Evolutionary conservation across 1,139 yeast species (phyloP).

Genomic region (Suhomyces chickasaworum): DNA sequence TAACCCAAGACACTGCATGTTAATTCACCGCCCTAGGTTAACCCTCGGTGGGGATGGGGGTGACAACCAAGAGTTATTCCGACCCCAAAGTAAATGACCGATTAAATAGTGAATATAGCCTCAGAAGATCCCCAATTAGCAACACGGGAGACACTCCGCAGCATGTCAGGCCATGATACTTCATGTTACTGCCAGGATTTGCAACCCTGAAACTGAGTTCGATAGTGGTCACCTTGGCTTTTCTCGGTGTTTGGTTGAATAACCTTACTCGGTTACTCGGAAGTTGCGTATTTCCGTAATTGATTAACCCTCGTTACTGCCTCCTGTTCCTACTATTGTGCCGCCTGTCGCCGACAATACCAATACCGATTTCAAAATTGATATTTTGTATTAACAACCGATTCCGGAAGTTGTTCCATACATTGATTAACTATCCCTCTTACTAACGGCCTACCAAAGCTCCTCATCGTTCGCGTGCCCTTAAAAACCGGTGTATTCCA

Average conservation of each 20-base stretch:
- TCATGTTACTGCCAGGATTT: slow-evolving; percentile 1
- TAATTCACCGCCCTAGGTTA: background rate
- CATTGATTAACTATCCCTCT: background rate
- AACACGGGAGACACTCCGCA: slow-evolving; percentile 1
- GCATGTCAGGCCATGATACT: slow-evolving; percentile 3
- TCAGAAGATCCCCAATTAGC: background rate
- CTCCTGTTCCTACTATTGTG: slow-evolving; percentile 1
- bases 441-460: background rate
- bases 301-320: slow-evolving; percentile 5
- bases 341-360: slow-evolving; percentile 5
- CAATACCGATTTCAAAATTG: background rate
- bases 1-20: background rate
- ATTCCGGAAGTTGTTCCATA: slow-evolving; percentile 1
- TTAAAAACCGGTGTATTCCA: background rate
- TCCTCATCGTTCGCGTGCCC: background rate
- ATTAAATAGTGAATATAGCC: background rate
- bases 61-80: slow-evolving; percentile 4
- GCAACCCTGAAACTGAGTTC: slow-evolving; percentile 3
- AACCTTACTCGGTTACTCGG: slow-evolving; percentile 4
- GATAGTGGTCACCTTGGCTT: background rate
- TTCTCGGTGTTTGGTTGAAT: slow-evolving; percentile 2
- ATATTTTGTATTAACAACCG: slow-evolving; percentile 1
- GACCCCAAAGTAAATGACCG: background rate
- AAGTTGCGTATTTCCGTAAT: slow-evolving; percentile 5
- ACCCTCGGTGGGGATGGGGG: slow-evolving; percentile 5